Conservation (phyloP, 495 filamentous ascomycete species). For the Penicillium steckii region DNA sequence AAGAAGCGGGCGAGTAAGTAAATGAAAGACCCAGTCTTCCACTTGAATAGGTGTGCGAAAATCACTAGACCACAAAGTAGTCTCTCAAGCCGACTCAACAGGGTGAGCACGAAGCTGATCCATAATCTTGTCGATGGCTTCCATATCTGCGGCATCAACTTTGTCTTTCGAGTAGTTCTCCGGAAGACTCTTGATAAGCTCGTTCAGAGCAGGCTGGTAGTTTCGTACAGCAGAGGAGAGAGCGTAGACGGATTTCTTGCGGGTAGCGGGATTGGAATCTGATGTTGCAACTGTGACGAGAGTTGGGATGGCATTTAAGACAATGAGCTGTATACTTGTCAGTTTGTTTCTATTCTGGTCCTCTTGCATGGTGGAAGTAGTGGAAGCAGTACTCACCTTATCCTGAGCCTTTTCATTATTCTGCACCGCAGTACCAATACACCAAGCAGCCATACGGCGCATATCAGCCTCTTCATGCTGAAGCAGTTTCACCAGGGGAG, state of each 20-base stretch:
- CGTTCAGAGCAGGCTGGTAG: slow-evolving; percentile 73
- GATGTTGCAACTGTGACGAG: slow-evolving; percentile 64
- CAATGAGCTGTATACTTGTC: slow-evolving; percentile 49
- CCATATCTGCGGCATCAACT: slow-evolving; percentile 81
- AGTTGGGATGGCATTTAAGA: slow-evolving; percentile 64
- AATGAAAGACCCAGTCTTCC: too few relatives aligned
- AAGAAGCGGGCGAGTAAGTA: too few relatives aligned
- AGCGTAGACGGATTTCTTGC: slow-evolving; percentile 85
- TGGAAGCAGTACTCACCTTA: slow-evolving; percentile 41
- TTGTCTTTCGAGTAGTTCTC: slow-evolving; percentile 59
- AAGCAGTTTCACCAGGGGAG: slow-evolving; percentile 68
- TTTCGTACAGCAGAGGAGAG: slow-evolving; percentile 82
- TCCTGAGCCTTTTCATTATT: slow-evolving; percentile 87
- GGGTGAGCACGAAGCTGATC: slow-evolving; percentile 58
- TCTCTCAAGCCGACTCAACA: slow-evolving; percentile 28
- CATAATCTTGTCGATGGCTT: slow-evolving; percentile 73
- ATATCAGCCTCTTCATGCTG: slow-evolving; percentile 66
- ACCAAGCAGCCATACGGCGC: slow-evolving; percentile 84
- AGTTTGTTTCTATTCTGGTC: slow-evolving; percentile 16
- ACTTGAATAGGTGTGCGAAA: background rate
- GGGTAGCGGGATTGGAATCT: slow-evolving; percentile 60
- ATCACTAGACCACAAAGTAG: background rate
- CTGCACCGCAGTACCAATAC: slow-evolving; percentile 89
- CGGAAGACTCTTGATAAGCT: slow-evolving; percentile 58
- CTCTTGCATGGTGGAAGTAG: background rate